phyloP scores from a whole-genome alignment of 75 land plant genomes.

The Cupressus sempervirens region DNA sequence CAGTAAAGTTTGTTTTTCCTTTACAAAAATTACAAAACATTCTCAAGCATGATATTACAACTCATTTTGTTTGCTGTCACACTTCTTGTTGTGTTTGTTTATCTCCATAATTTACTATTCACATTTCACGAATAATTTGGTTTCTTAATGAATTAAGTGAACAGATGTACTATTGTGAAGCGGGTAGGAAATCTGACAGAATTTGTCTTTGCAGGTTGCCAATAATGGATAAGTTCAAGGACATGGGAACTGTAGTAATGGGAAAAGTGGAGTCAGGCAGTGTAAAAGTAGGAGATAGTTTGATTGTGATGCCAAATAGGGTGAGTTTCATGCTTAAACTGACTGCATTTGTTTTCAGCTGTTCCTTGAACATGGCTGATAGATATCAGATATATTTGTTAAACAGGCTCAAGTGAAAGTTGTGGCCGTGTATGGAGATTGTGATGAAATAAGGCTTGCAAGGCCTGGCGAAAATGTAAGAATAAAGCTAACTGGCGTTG shows the following conservation, averaged over 20 bases:
- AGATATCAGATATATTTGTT: background rate
- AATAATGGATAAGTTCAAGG: too few relatives aligned
- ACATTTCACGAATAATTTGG: background rate
- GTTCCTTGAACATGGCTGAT: background rate
- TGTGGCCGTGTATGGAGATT: slow-evolving; percentile 65
- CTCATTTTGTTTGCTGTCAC: too few relatives aligned
- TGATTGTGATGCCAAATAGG: slow-evolving; percentile 94
- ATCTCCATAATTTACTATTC: background rate
- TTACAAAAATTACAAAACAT: too few relatives aligned
- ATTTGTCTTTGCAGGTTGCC: slow-evolving; percentile 66
- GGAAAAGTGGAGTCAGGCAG: slow-evolving; percentile 96
- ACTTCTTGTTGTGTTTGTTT: too few relatives aligned
- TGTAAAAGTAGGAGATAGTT: slow-evolving; percentile 71
- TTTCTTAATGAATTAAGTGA: background rate
- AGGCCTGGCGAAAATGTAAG: slow-evolving; percentile 95
- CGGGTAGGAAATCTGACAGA: background rate
- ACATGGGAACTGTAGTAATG: slow-evolving; percentile 99
- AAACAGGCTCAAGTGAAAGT: slow-evolving; percentile 84
- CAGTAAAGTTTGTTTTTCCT: too few relatives aligned
- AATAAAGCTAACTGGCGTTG: slow-evolving; percentile 76
- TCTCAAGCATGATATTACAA: too few relatives aligned
- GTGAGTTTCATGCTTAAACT: slow-evolving; percentile 28
- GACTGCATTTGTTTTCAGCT: background rate
- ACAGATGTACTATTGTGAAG: background rate
- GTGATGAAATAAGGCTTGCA: slow-evolving; percentile 61